A percentile compares a stretch with the other conserved stretches of the same genome.
Conservation (phyloP, 345 rosid species). For the Camelina hispida region DNA sequence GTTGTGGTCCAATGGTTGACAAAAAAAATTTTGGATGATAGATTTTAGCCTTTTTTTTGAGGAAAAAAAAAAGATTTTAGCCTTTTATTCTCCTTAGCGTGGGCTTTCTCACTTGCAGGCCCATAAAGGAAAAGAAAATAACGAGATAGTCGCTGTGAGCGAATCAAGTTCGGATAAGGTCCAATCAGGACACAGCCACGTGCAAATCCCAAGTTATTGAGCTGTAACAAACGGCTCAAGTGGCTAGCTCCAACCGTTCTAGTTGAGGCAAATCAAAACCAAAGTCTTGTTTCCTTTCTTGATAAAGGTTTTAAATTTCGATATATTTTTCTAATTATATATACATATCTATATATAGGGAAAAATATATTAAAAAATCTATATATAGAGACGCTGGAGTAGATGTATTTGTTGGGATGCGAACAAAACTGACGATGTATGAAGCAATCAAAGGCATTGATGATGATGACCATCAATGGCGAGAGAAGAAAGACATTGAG, state of each 20-base stretch:
- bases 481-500: constrained; percentile 38
- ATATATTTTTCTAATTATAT: neutral
- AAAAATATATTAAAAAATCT: neutral
- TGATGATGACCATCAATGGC: constrained; percentile 28
- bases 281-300: neutral
- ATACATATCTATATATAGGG: neutral
- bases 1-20: too few relatives aligned
- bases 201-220: neutral
- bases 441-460: constrained; percentile 37
- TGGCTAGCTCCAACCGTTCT: constrained; percentile 22
- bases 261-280: neutral
- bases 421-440: constrained; percentile 35
- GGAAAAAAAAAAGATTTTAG: too few relatives aligned
- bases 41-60: too few relatives aligned
- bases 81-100: neutral
- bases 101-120: neutral
- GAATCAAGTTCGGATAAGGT: constrained; percentile 30
- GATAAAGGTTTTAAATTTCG: neutral
- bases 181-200: constrained; percentile 26
- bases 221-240: constrained; percentile 12
- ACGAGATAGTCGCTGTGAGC: neutral
- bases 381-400: constrained; percentile 5
- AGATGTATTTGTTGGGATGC: constrained; percentile 23
- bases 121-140: neutral
- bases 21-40: too few relatives aligned